Evolutionary conservation across 2,329 filamentous ascomycete genomes (phyloP).

Genomic region (Fusarium xyrophilum): DNA sequence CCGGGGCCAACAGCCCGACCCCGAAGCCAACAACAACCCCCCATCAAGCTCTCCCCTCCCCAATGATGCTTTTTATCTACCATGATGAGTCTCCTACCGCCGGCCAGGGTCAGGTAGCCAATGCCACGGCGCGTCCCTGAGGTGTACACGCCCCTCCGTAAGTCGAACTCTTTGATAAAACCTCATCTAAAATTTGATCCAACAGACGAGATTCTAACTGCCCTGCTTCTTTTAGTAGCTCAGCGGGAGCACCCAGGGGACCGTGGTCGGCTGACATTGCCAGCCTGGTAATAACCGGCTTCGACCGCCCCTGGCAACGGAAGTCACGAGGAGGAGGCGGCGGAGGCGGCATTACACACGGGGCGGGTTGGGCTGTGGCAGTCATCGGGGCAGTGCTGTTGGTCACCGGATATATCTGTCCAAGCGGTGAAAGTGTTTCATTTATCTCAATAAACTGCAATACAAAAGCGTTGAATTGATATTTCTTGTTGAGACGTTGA

Average conservation of each 20-base stretch:
- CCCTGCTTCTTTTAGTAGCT: not conserved
- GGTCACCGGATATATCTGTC: not conserved
- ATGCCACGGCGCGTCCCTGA: accelerated
- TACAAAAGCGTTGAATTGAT: too few species aligned
- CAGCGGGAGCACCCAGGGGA: not conserved
- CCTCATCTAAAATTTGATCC: not conserved
- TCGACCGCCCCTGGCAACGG: not conserved
- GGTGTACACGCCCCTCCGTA: not conserved
- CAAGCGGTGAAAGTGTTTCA: not conserved
- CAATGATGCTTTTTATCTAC: too few species aligned
- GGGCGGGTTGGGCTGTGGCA: not conserved
- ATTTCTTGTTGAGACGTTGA: too few species aligned
- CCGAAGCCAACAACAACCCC: too few species aligned
- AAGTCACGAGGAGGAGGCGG: not conserved
- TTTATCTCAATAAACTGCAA: not conserved
- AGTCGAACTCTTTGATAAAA: not conserved
- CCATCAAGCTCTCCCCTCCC: not conserved
- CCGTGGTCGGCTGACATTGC: not conserved
- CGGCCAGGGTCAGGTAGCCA: not conserved
- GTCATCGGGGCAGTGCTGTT: not conserved
- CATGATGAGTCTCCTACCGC: not conserved
- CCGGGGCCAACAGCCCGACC: too few species aligned
- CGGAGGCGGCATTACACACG: accelerated
- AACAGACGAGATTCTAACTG: not conserved
- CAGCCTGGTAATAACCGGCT: too few species aligned